Base-by-base conservation (phyloP, 108 stramenopile genomes). In the Aurantiochytrium sp. region DNA sequence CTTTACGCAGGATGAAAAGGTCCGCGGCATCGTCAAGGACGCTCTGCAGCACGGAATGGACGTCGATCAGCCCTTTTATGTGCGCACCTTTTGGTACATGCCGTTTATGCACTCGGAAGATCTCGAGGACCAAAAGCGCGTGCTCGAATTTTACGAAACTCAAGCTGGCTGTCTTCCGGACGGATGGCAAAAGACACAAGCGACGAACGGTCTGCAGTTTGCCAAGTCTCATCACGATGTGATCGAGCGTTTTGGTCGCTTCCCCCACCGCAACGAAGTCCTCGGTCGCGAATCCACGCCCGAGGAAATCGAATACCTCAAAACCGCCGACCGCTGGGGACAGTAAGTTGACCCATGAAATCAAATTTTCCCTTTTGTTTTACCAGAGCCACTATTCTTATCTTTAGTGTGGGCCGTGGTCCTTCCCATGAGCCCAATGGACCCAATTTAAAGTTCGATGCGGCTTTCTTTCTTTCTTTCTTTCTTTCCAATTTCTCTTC, bases 81-180 rank as follows among this genome's bases (percentile, higher is more conserved):
- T 55, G 59, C 58, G 88, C 29, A 60, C 18, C 14, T 60, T 60
- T 25, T 60, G 51, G 88, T 88, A 60, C 60, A 44, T 88, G 59
- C 59, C 88, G 18, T 44, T 88, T 2, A 60, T 60, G 88, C 88
- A 88, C 59, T 60, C 59, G 14, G 88, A 88, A n/a, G 59, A 88
- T 44, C 21, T 44, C 5, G 58, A 58, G 25, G 58, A 25, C 23
- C 87, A 87, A 5, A 43, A 87, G 4, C 55, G 23, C 23, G 10
- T 5, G 16, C 55, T 87, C 19, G 58, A 59, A 29, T 59, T 58
- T n/a, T 87, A 87, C 29, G 76, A 83, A 35, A 83, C 45, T 12
- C 45, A 53, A 12, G 18, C 12, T 6, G 76, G 49, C 6, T 25
- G 25, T 25, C n/a, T 58, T 0, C n/a, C 53, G 53, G 53, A 57